Conservation (phyloP, 2,329 filamentous ascomycete species). For the Tolypocladium capitatum region DNA sequence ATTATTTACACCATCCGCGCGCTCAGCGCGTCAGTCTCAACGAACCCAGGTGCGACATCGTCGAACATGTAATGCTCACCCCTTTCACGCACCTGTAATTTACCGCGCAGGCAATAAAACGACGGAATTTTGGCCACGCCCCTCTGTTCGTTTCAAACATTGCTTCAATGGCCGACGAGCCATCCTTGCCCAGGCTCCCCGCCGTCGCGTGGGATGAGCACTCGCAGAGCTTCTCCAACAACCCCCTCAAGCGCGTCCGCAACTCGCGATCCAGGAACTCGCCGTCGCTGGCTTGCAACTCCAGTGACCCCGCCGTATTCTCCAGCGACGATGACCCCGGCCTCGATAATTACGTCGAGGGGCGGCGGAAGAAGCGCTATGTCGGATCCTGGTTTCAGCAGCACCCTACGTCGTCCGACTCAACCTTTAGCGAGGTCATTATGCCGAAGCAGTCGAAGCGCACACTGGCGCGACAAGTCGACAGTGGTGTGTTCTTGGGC, state of each 20-base stretch:
- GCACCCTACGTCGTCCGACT: slow-evolving; percentile 36
- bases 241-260: slow-evolving; percentile 25
- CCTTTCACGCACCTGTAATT: background rate
- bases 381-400: slow-evolving; percentile 57
- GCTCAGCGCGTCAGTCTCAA: background rate
- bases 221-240: slow-evolving; percentile 25
- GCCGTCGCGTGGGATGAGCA: slow-evolving; percentile 24
- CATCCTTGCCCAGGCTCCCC: slow-evolving; percentile 25
- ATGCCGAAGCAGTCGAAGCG: slow-evolving; percentile 30
- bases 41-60: background rate
- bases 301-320: slow-evolving; percentile 59
- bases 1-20: background rate
- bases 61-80: background rate
- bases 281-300: slow-evolving; percentile 33
- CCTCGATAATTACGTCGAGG: slow-evolving; percentile 48
- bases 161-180: slow-evolving; percentile 25
- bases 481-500: slow-evolving; percentile 58
- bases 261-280: slow-evolving; percentile 14
- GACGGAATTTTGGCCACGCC: background rate
- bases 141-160: background rate
- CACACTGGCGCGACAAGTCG: slow-evolving; percentile 43
- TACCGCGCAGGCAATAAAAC: background rate
- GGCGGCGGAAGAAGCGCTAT: slow-evolving; percentile 47
- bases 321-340: slow-evolving; percentile 60
- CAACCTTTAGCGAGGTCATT: slow-evolving; percentile 27